Evolutionary conservation across 2,329 filamentous ascomycete species (phyloP), one percentile per base, ranked within the genome.

Genomic region (Orbilia brochopaga): DNA sequence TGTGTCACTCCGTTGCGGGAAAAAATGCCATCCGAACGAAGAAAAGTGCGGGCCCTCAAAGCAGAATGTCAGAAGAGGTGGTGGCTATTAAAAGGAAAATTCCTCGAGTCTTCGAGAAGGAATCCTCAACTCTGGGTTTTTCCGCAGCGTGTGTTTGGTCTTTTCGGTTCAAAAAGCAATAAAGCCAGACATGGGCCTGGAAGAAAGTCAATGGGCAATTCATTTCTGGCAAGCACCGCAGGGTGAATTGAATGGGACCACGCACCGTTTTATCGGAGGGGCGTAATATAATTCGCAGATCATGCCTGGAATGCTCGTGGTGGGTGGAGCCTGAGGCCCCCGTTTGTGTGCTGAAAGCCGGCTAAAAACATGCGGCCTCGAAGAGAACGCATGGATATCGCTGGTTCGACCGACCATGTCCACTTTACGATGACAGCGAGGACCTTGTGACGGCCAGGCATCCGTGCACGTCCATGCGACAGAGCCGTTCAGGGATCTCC

Each of bases 381-480:
- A 50, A 55, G 50, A 60, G 32, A 40, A 24, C 50, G 52, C 67
- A 72, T 60, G 67, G 67, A 61, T 72, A 56, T 61, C 67, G 67
- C 60, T 72, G 67, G n/a, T n/a, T 44, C 57, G 56, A 23, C 24
- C 37, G 15, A n/a, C 27, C 60, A 65, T 51, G 57, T 40, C 53
- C 24, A 51, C 50, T 40, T 59, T 37, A 52, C 56, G 46, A 59
- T 64, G 54, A 61, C 55, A 59, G 27, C 59, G 51, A 42, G 17
- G 21, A 72, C 60, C 60, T 65, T 65, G 60, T 72, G 67, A 72
- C 60, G 60, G 60, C 60, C 55, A 55, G 60, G 67, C 67, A 65
- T 72, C 67, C 55, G 60, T 72, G 67, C 67, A 61, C 64, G 67
- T 65, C 67, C 60, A 65, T 65, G 67, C 67, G 56, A 72, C 67